Base-by-base conservation (phyloP, 2,329 filamentous ascomycete genomes). In the Pseudocercospora crystallina region DNA sequence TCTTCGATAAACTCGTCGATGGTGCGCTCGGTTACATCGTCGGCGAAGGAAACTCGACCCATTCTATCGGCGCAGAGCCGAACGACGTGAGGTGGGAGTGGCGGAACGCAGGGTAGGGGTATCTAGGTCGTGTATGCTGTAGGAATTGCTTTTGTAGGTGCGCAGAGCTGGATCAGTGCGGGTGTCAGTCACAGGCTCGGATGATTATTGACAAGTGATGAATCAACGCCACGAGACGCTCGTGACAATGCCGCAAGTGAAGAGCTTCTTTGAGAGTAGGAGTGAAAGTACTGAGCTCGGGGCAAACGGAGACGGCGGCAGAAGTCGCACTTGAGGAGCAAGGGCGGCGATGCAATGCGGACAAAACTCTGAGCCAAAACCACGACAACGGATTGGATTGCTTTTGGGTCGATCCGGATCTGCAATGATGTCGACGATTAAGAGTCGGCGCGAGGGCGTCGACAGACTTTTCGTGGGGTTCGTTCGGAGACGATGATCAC, bases 1-100 rank as follows among this genome's bases (percentile, higher is more conserved):
- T 82, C 79, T 63, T 85, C 82, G 46, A 60, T 53, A 38, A 46
- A 38, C 64, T 67, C 69, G 64, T 74, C 72, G 65, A 71, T 63
- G 57, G 59, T 57, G 54, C 54, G 67, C 65, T 72, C 62, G 69
- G 75, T 74, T 69, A 71, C 74, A 70, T 77, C 69, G 65, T 77
- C 72, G 69, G 71, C 68, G 69, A 78, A 77, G 57, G 75, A 75
- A 65, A 78, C 76, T 69, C 71, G 71, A 73, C 74, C 76, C 76
- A 78, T 78, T 70, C 73, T 77, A 74, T 75, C 74, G 76, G 76
- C 76, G 61, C 68, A 63, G 69, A 73, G 75, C 76, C 75, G 75
- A 76, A 66, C 55, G 47, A 56, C 54, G 43, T 54, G 54, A 61
- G 56, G 51, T 40, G 51, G 31, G 26, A 13, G 17, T 38, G 42